phyloP scores from a whole-genome alignment of 805 yeast genomes.

The Ogataea polymorpha region DNA sequence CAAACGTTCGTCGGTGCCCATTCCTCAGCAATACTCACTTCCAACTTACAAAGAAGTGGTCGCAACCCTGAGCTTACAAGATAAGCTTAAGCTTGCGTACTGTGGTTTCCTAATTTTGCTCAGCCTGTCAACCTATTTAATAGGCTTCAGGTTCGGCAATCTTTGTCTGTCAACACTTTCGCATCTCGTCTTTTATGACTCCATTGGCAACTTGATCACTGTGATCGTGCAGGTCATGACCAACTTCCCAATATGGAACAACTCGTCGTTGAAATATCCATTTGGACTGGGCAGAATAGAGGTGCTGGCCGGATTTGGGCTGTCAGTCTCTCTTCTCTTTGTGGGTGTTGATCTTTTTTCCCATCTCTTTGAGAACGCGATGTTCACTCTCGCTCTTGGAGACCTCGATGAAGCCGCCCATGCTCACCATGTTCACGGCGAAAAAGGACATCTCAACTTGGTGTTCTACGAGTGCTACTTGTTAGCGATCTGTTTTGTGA shows the following conservation, averaged over 20 bases:
- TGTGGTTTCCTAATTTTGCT: slow-evolving; percentile 53
- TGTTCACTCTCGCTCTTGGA: slow-evolving; percentile 39
- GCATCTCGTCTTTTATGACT: slow-evolving; percentile 84
- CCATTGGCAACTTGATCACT: slow-evolving; percentile 68
- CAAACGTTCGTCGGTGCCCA: slow-evolving; percentile 55
- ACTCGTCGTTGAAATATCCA: slow-evolving; percentile 77
- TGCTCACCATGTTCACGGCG: slow-evolving; percentile 29
- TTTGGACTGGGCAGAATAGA: slow-evolving; percentile 93
- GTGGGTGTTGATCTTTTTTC: slow-evolving; percentile 88
- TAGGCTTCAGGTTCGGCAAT: slow-evolving; percentile 57
- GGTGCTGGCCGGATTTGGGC: slow-evolving; percentile 82
- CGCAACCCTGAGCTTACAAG: slow-evolving; percentile 55
- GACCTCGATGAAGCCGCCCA: slow-evolving; percentile 28
- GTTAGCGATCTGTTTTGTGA: slow-evolving; percentile 24
- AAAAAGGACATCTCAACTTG: slow-evolving; percentile 21
- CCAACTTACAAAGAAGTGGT: slow-evolving; percentile 67
- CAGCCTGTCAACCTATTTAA: slow-evolving; percentile 53
- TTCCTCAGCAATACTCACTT: slow-evolving; percentile 66
- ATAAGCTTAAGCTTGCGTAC: slow-evolving; percentile 57
- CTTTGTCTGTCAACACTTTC: slow-evolving; percentile 72
- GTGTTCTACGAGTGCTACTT: slow-evolving; percentile 31
- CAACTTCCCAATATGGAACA: slow-evolving; percentile 92
- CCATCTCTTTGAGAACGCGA: slow-evolving; percentile 78
- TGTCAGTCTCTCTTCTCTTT: slow-evolving; percentile 79
- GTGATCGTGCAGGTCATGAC: slow-evolving; percentile 75